Base-by-base conservation (phyloP, 306 rosid species). In the Sesbania bispinosa region DNA sequence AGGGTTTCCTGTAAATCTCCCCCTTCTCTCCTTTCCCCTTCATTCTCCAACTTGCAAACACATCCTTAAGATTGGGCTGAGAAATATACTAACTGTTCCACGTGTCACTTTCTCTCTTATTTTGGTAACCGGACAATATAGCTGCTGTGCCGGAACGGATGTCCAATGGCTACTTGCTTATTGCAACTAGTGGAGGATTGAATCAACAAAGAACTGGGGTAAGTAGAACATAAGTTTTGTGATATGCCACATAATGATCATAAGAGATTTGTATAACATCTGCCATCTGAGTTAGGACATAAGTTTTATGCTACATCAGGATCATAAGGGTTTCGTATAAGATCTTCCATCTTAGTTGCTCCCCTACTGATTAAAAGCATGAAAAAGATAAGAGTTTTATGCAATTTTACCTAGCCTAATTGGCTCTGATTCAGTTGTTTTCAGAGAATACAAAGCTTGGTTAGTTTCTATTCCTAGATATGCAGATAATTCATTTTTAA, bases 201-300 rank as follows among this genome's bases (percentile, higher is more conserved):
- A 91, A 95, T 77, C 99, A 95, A 67, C 99, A 95, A 80, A 81
- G 99, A 84, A 95, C 96, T 26, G 99, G 99, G 78, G 99, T 95
- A 80, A 86, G 97, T 77, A 5, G 73, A 20, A 73, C 1, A 38
- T 33, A 23, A 48, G 4, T 5, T 62, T 24, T 74, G 29, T 2
- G 46, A 35, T 7, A 5, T 35, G 92, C 63, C 0, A 3, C 1
- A 29, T 29, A 4, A 29, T 29, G 33, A 29, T 29, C 33, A 29
- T n/a, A 29, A 4, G 2, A 32, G 1, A 5, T 32, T 32, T 32
- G 7, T 32, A 3, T 32, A 1, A 29, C 8, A 32, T 32, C 36
- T 5, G 36, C 36, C 9, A 9, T 32, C 36, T 32, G 5, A 32
- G 36, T 7, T 1, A 4, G 68, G 54, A 67, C 32, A 38, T 60